A percentile compares a stretch with the other conserved stretches of the same genome.
phyloP scores from a whole-genome alignment of 1,139 yeast genomes.

The Scheffersomyces illinoinensis region DNA sequence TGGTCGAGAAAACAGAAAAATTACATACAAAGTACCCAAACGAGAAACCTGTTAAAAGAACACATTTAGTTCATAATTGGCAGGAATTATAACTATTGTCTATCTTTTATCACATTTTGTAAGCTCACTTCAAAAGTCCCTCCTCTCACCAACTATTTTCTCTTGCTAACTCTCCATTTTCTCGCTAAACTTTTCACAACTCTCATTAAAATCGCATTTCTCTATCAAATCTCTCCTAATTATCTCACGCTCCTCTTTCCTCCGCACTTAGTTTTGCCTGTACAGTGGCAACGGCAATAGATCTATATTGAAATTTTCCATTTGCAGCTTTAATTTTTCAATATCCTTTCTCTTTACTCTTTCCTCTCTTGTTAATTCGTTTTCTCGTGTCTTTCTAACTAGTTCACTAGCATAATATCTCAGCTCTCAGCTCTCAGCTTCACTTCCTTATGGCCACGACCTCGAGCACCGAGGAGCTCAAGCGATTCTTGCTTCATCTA shows the following conservation, averaged over 20 bases:
- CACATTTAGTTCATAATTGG: too few relatives aligned
- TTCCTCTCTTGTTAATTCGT: neutral
- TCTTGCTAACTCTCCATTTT: neutral
- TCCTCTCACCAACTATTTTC: too few relatives aligned
- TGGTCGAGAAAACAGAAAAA: neutral
- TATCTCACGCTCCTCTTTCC: neutral
- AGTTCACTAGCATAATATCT: neutral
- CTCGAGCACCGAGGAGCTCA: constrained; percentile 8
- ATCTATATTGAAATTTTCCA: neutral
- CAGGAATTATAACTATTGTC: neutral
- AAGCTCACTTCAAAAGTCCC: neutral
- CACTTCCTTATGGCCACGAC: neutral
- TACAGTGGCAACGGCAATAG: neutral
- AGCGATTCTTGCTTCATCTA: constrained; percentile 32
- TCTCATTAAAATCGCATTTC: neutral
- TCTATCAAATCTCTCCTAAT: neutral
- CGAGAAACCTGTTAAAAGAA: too few relatives aligned
- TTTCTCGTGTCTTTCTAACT: neutral
- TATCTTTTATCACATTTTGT: neutral
- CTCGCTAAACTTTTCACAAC: neutral
- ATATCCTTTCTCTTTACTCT: neutral
- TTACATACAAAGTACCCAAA: too few relatives aligned
- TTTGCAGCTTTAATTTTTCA: neutral
- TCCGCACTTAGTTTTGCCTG: neutral
- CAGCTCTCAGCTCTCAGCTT: neutral